A percentile compares a stretch with the other conserved stretches of the same genome.
Conservation (phyloP, 371 early-diverging fungal genomes). For the Haplosporangium sp. region DNA sequence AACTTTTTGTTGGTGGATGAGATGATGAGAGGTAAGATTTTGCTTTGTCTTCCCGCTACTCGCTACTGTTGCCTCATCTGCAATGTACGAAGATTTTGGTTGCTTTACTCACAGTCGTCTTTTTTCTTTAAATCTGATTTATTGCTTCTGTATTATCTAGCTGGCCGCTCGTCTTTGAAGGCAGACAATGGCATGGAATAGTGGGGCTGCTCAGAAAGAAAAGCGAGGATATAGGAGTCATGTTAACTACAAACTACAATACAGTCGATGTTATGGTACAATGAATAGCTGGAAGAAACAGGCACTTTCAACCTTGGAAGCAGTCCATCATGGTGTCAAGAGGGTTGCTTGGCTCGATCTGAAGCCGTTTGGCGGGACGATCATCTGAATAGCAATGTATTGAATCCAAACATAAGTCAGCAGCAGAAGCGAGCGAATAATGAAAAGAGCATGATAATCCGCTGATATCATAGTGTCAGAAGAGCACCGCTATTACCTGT, state of each 20-base stretch:
- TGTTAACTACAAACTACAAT: neutral
- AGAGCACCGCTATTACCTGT: too few species aligned
- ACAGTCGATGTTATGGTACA: constrained; percentile 4
- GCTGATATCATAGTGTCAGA: too few species aligned
- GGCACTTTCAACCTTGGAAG: constrained; percentile 2
- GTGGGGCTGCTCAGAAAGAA: neutral
- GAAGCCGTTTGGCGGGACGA: constrained; percentile 3
- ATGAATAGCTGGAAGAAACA: neutral
- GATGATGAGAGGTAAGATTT: constrained; percentile 90
- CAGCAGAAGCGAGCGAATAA: neutral
- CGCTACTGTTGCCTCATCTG: neutral
- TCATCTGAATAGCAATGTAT: too few species aligned
- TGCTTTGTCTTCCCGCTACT: neutral
- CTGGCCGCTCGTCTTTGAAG: constrained; percentile 53
- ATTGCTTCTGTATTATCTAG: constrained; percentile 5
- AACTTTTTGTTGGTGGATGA: constrained; percentile 99
- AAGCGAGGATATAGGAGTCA: neutral
- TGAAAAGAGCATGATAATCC: neutral
- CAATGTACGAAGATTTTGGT: too few species aligned
- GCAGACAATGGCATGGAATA: constrained; percentile 49
- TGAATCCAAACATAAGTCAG: neutral
- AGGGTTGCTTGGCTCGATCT: constrained; percentile 11
- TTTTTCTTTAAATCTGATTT: neutral
- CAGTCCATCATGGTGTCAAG: constrained; percentile 15
- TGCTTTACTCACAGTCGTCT: neutral